Evolutionary conservation across 768 basidiomycete genomes (phyloP).

Genomic region (Tulasnella sp.): DNA sequence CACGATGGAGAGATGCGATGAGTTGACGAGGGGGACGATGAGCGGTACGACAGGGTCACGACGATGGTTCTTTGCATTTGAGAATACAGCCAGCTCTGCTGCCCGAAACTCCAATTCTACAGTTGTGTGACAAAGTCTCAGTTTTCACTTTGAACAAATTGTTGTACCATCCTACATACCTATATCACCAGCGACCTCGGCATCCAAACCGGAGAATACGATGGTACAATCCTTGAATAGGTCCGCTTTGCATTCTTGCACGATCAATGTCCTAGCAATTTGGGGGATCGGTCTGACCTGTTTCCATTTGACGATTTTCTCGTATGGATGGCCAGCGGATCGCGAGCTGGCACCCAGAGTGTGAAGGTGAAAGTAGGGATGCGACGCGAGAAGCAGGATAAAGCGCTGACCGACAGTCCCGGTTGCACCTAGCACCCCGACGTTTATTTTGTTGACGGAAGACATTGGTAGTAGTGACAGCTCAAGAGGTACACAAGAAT

Average conservation of each 20-base stretch:
- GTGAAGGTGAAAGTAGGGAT: conserved; percentile 85
- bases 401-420: conserved; percentile 96
- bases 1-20: conserved; percentile 73
- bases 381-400: conserved; percentile 71
- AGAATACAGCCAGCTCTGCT: conserved; percentile 87
- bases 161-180: conserved; percentile 40
- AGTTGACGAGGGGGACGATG: conserved; percentile 92
- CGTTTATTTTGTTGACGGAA: conserved; percentile 24
- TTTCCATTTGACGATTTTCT: conserved; percentile 75
- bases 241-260: conserved; percentile 66
- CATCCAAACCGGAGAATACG: conserved; percentile 93
- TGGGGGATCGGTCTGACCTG: conserved; percentile 66
- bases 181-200: conserved; percentile 89
- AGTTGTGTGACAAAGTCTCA: too few relatives aligned
- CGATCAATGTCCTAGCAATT: conserved; percentile 48
- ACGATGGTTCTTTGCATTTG: conserved; percentile 94
- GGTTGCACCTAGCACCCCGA: conserved; percentile 79
- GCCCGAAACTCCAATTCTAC: conserved; percentile 79
- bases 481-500: neutral
- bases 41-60: conserved; percentile 88
- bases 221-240: conserved; percentile 72
- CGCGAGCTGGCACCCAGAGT: conserved; percentile 81
- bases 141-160: neutral
- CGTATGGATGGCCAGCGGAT: conserved; percentile 77
- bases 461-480: conserved; percentile 24